Percentiles rank a stretch among this genome's conserved stretches.
These are phyloP conservation scores for Meyerozyma guilliermondii DNA, from an alignment of 1,139 yeast species.

Conservation along the genomic window DNA sequence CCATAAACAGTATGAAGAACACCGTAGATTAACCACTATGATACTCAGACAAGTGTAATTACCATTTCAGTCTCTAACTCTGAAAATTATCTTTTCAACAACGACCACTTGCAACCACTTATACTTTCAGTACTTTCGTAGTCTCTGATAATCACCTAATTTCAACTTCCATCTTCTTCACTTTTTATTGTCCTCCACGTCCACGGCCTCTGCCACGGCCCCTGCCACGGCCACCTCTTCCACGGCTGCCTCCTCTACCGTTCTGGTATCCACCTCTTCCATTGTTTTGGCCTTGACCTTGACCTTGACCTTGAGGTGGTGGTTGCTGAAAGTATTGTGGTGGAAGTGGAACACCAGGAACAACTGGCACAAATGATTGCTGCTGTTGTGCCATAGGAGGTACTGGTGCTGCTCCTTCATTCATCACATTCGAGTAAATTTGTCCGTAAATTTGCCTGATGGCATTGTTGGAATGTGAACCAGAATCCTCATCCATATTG, in stretches of 20 bases:
- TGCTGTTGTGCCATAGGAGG: slow-evolving; percentile 8
- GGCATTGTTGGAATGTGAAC: slow-evolving; percentile 30
- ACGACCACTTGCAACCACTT: slow-evolving; percentile 3
- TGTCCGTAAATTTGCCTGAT: slow-evolving; percentile 48
- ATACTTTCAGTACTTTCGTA: slow-evolving; percentile 2
- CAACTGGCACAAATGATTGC: slow-evolving; percentile 12
- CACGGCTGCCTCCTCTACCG: slow-evolving; percentile 18
- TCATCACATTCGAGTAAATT: slow-evolving; percentile 40
- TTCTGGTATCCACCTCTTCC: slow-evolving; percentile 5
- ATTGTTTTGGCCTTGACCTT: not conserved
- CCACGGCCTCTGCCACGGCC: slow-evolving; percentile 17
- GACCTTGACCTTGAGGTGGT: slow-evolving; percentile 2
- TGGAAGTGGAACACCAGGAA: slow-evolving; percentile 29
- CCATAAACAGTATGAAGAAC: not conserved
- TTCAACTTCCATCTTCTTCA: too few species aligned
- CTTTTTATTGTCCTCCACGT: slow-evolving; percentile 6
- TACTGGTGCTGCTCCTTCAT: slow-evolving; percentile 23
- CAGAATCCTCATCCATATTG: slow-evolving; percentile 18
- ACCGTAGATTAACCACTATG: not conserved
- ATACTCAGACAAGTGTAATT: too few species aligned
- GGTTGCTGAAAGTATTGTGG: slow-evolving; percentile 26
- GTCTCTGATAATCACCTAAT: too few species aligned
- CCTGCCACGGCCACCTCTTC: slow-evolving; percentile 23
- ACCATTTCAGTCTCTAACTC: not conserved
- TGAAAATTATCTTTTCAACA: not conserved